Evolutionary conservation across 805 yeast genomes (phyloP).

Genomic region (Lachancea waltii): DNA sequence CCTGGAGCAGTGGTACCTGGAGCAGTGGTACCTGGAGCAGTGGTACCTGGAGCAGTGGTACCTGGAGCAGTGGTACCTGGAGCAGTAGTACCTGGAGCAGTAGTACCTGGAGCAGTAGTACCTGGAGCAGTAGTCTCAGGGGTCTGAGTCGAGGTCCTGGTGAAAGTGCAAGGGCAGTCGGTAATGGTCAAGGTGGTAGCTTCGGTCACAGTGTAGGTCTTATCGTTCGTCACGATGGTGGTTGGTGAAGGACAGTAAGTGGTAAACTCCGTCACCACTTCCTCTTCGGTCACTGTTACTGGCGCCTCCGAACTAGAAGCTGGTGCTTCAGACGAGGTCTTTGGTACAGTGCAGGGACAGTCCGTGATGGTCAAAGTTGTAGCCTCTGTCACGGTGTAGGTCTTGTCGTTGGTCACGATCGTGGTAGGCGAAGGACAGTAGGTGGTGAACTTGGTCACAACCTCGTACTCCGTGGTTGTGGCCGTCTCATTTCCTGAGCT

Average conservation of each 20-base stretch:
- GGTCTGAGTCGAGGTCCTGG: slow-evolving; percentile 3
- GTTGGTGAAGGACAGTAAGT: slow-evolving; percentile 83
- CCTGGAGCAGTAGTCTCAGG: slow-evolving; percentile 14
- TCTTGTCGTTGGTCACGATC: slow-evolving; percentile 55
- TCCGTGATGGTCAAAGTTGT: slow-evolving; percentile 82
- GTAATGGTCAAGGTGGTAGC: slow-evolving; percentile 82
- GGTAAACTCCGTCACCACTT: slow-evolving; percentile 62
- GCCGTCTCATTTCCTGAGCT: slow-evolving; percentile 40
- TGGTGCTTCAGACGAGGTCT: slow-evolving; percentile 8
- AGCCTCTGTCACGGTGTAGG: slow-evolving; percentile 70
- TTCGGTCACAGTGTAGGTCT: slow-evolving; percentile 66
- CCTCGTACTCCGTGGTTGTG: slow-evolving; percentile 33
- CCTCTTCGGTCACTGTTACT: slow-evolving; percentile 32
- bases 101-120: slow-evolving; percentile 10
- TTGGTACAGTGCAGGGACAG: slow-evolving; percentile 72
- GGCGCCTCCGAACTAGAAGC: neutral
- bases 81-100: slow-evolving; percentile 16
- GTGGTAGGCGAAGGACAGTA: slow-evolving; percentile 77
- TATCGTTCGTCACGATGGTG: slow-evolving; percentile 53
- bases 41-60: slow-evolving; percentile 12
- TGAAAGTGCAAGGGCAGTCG: slow-evolving; percentile 74
- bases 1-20: slow-evolving; percentile 15
- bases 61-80: slow-evolving; percentile 12
- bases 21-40: slow-evolving; percentile 4
- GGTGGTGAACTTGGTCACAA: slow-evolving; percentile 68